Base-by-base conservation (phyloP, 2,329 filamentous ascomycete species). In the Ophiostoma triangulosporum region DNA sequence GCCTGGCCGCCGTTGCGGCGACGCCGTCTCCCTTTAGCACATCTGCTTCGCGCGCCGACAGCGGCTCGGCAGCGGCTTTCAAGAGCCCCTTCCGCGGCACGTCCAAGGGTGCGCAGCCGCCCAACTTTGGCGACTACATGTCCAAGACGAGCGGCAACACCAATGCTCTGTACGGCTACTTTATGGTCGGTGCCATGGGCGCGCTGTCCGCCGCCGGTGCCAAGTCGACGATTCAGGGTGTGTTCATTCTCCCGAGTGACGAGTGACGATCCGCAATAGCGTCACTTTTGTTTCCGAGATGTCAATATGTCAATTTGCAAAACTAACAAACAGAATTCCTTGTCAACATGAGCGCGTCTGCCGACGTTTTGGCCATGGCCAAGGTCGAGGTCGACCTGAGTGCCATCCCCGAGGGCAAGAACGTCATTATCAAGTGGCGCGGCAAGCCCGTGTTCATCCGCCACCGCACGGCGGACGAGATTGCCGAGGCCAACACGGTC, bases 341-440 rank as follows among this genome's bases (percentile, higher is more conserved):
- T 60, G 88, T 95, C 76, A 98, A 96, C 83, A 97, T 98, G 94
- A 94, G 91, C 65, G 93, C 93, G 59, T 98, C 93, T 58, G 93
- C 93, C 73, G 93, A 98, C 67, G 89, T 98, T 67, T 75, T 98
- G 74, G 93, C 94, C 69, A 94, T 96, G 83, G 93, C 93, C 72
- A 98, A 98, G 84, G 93, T 98, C 64, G 93, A 98, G 77, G 86
- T 98, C 64, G 88, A 95, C 71, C 85, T 98, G 62, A 77, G 77
- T 65, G 71, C 88, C 60, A 97, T 98, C 65, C 93, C 93, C 59
- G 91, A 97, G 78, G 93, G 93, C 80, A 98, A 97, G 86, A 98
- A 98, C 77, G 93, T 98, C 70, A 94, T 98, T 71, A 95, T 98
- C 80, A 98, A 98, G 78, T 98, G 93, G 93, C 87, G 93, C 78